Evolutionary conservation across 345 rosid genomes (phyloP).

Genomic region (Hypericum perforatum): DNA sequence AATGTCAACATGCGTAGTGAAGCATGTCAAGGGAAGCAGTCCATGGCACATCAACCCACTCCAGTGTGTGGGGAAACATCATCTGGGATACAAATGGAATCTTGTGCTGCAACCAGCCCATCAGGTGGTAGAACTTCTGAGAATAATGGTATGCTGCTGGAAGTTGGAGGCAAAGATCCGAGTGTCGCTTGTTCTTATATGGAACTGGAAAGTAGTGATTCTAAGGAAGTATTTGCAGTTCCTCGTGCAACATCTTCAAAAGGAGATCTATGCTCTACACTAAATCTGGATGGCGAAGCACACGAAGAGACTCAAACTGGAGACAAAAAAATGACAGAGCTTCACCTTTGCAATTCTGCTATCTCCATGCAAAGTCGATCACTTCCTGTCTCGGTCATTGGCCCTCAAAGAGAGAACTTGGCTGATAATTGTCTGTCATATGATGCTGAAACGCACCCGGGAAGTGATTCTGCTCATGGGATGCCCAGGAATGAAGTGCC

Average conservation of each 20-base stretch:
- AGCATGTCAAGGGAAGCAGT: conserved; percentile 11
- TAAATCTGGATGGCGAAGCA: conserved; percentile 4
- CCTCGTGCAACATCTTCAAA: conserved; percentile 10
- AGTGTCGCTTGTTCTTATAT: conserved; percentile 17
- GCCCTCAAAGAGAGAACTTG: conserved; percentile 11
- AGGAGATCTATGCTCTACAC: conserved; percentile 17
- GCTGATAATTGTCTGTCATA: conserved; percentile 14
- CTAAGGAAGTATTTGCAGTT: conserved; percentile 13
- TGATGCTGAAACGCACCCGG: not conserved
- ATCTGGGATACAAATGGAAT: conserved; percentile 18
- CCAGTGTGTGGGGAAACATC: conserved; percentile 8
- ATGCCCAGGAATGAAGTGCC: conserved; percentile 15
- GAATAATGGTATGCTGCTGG: conserved; percentile 14
- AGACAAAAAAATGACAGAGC: conserved; percentile 5
- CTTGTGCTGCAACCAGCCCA: conserved; percentile 12
- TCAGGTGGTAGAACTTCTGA: conserved; percentile 17
- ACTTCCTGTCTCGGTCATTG: conserved; percentile 14
- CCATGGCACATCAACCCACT: not conserved
- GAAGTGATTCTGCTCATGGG: conserved; percentile 12
- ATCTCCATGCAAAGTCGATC: conserved; percentile 8
- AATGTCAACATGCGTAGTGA: conserved; percentile 20
- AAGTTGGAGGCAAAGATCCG: conserved; percentile 14
- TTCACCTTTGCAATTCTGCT: conserved; percentile 7
- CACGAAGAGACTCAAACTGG: conserved; percentile 6
- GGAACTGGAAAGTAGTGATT: conserved; percentile 18